Conservation (phyloP, 345 rosid species). For the Murraya koenigii region DNA sequence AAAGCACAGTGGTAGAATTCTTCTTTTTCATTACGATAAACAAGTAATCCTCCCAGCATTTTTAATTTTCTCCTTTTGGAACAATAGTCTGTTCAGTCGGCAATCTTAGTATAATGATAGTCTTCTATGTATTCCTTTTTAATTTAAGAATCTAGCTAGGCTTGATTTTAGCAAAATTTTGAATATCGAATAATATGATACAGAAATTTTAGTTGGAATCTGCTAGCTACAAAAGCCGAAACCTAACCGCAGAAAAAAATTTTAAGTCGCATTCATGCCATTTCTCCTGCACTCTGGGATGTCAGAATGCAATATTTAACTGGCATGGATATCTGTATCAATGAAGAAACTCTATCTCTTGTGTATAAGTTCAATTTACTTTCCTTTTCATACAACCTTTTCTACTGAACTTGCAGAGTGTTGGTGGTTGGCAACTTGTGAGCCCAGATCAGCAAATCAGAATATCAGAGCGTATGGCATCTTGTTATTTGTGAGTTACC, state of each 20-base stretch:
- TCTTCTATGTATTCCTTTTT: not conserved
- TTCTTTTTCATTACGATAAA: not conserved
- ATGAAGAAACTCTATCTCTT: not conserved
- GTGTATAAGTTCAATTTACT: not conserved
- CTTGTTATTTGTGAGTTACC: constrained; percentile 78
- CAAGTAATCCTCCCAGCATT: not conserved
- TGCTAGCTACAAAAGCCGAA: not conserved
- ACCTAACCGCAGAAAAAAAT: not conserved
- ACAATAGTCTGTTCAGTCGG: not conserved
- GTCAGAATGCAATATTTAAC: not conserved
- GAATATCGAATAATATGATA: not conserved
- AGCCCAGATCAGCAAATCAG: constrained; percentile 72
- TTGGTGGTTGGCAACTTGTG: constrained; percentile 74
- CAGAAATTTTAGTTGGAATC: not conserved
- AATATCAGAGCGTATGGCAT: constrained; percentile 90
- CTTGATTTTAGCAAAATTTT: not conserved
- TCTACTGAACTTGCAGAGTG: constrained; percentile 59
- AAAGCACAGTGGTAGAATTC: not conserved
- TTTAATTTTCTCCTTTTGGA: not conserved
- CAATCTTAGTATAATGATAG: not conserved
- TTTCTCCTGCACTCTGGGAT: not conserved
- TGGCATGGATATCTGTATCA: not conserved
- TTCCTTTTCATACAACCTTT: constrained; percentile 9
- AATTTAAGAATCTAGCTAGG: not conserved
- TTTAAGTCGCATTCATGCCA: not conserved